Base-by-base conservation (phyloP, 2,329 filamentous ascomycete genomes). In the Cryphonectria naterciae region DNA sequence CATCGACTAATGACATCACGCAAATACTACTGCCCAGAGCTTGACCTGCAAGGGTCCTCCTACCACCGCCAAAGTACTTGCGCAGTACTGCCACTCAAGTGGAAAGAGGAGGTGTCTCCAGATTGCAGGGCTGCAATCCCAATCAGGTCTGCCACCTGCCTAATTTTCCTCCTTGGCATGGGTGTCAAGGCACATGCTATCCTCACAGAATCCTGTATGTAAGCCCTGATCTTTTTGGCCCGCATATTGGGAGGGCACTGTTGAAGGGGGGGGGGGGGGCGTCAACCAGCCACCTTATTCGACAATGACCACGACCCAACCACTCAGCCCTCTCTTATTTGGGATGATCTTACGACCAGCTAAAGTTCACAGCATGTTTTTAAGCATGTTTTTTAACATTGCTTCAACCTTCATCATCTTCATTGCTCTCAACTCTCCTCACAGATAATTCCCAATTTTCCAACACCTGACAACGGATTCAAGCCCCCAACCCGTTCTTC, bases 221-320 rank as follows among this genome's bases (percentile, higher is more conserved):
- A 19, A 69, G 54, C 41, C 64, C 65, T 41, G 32, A n/a, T 46
- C 46, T 32, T 35, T 58, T 67, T 72, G 70, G 67, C 64, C 35
- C 28, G 37, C 39, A 64, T n/a, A 28, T 70, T 35, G 58, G 22
- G 10, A 39, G 2, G 52, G 62, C 41, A 10, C 39, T 43, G n/a
- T 61, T 61, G 56, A 37, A 25, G 22, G 17, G 28, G 28, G 28
- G 28, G 32, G 32, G 32, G 32, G 32, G 32, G 32, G 32, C 32
- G 28, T 41, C 54, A 54, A 70, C 71, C 71, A 72, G 71, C 71
- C 71, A 72, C 71, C 71, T 64, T 63, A 72, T 72, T 72, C 71
- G 66, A 54, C 65, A 32, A 35, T 43, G 25, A 19, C 43, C 28
- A 17, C 32, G 39, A 39, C 60, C 65, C 69, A 66, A 60, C 64